These are phyloP conservation scores for Hypoxylon sp. DNA, from an alignment of 2,329 filamentous ascomycete genomes.

Conservation along the genomic window DNA sequence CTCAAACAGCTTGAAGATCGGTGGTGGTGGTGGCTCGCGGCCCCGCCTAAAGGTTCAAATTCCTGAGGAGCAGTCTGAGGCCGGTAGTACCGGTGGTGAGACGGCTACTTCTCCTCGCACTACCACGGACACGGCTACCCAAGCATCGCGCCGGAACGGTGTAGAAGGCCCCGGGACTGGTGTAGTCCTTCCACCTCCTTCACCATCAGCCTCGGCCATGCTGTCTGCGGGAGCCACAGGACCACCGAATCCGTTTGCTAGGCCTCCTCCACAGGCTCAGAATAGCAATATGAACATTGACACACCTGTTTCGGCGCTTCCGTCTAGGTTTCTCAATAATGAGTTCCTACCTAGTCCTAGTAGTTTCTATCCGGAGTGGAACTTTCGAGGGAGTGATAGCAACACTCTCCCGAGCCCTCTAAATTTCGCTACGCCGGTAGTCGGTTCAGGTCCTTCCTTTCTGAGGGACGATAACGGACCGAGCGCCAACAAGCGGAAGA, in stretches of 20 bases:
- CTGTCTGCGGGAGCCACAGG: conserved; percentile 92
- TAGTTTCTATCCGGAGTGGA: conserved; percentile 94
- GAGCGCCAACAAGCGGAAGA: conserved; percentile 68
- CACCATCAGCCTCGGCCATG: conserved; percentile 87
- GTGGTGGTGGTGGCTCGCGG: conserved; percentile 75
- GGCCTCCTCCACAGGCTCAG: conserved; percentile 82
- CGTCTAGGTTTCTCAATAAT: conserved; percentile 89
- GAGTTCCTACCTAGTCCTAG: conserved; percentile 92
- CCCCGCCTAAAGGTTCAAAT: conserved; percentile 95
- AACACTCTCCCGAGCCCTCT: conserved; percentile 94
- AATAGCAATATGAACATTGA: conserved; percentile 72
- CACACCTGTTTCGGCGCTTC: conserved; percentile 93
- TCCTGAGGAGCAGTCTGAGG: conserved; percentile 88
- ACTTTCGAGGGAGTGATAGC: conserved; percentile 77
- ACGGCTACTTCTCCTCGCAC: conserved; percentile 74
- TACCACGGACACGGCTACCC: conserved; percentile 71
- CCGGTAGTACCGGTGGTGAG: conserved; percentile 79
- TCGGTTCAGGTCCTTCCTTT: conserved; percentile 74
- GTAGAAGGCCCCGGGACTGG: conserved; percentile 73
- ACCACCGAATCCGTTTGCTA: conserved; percentile 94
- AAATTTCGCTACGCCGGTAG: conserved; percentile 89
- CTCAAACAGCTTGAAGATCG: conserved; percentile 80
- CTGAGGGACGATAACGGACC: conserved; percentile 67
- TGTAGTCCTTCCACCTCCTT: conserved; percentile 91
- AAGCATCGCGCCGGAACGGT: conserved; percentile 63